Percentiles rank a stretch among this genome's conserved stretches.
Evolutionary conservation across 2,329 filamentous ascomycete species (phyloP).

Genomic region (Xylariaceae sp.): DNA sequence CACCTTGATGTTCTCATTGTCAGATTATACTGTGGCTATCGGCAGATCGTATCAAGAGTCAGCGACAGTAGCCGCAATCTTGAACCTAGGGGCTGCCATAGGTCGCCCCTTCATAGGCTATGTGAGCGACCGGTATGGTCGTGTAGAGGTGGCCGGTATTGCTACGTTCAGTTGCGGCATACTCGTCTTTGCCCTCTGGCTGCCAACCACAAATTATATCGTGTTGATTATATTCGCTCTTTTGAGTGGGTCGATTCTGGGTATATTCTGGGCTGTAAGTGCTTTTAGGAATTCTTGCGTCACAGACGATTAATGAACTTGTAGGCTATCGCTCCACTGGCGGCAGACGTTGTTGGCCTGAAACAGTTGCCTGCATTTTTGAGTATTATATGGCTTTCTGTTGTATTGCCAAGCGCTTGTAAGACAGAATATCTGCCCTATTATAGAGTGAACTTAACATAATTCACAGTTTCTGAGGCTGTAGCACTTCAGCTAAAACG

Average conservation of each 20-base stretch:
- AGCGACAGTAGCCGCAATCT: slow-evolving; percentile 3
- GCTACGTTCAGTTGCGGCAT: slow-evolving; percentile 3
- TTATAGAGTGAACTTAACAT: background rate
- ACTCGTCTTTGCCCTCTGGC: slow-evolving; percentile 5
- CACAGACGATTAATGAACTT: background rate
- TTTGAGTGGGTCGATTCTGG: background rate
- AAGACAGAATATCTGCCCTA: background rate
- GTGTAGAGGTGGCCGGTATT: slow-evolving; percentile 5
- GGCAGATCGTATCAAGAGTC: slow-evolving; percentile 7
- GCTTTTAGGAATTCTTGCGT: background rate
- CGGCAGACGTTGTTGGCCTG: slow-evolving; percentile 1
- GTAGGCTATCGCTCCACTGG: background rate
- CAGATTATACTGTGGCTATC: slow-evolving; percentile 2
- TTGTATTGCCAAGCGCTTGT: slow-evolving; percentile 8
- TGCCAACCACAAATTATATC: background rate
- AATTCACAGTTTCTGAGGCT: background rate
- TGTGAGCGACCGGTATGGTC: slow-evolving; percentile 1
- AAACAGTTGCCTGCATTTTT: slow-evolving; percentile 4
- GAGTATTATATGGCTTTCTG: slow-evolving; percentile 1
- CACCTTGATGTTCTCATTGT: slow-evolving; percentile 6
- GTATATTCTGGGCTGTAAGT: slow-evolving; percentile 12
- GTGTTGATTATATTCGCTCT: background rate
- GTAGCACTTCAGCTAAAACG: background rate
- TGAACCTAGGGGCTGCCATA: slow-evolving; percentile 4
- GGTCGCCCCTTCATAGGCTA: slow-evolving; percentile 6